Conservation (phyloP, 768 basidiomycete genomes). For the Russula earlei region DNA sequence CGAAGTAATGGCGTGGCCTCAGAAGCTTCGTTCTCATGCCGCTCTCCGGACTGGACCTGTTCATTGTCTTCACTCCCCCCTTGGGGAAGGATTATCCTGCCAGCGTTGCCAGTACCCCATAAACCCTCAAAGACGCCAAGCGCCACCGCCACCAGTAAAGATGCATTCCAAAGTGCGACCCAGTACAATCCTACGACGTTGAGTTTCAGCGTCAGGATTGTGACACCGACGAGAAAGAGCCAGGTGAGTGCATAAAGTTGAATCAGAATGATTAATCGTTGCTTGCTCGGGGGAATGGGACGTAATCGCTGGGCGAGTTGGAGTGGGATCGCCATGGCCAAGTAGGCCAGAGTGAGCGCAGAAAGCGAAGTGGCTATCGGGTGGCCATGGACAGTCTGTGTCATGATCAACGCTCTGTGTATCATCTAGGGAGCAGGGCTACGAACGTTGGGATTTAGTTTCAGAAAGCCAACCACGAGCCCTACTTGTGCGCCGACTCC, state of each 20-base stretch:
- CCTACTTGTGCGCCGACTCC: slow-evolving; percentile 37
- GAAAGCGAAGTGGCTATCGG: slow-evolving; percentile 44
- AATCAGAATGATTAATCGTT: slow-evolving; percentile 42
- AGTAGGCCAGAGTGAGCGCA: slow-evolving; percentile 40
- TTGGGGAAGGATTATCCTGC: slow-evolving; percentile 7
- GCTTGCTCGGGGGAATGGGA: slow-evolving; percentile 31
- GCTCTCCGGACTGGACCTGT: not conserved
- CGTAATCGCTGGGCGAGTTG: slow-evolving; percentile 26
- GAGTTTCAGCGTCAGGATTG: slow-evolving; percentile 33
- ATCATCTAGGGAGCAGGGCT: not conserved
- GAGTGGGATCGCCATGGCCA: slow-evolving; percentile 37
- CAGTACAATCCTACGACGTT: slow-evolving; percentile 49
- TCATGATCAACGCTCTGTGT: slow-evolving; percentile 1
- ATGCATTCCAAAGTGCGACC: slow-evolving; percentile 44
- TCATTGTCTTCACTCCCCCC: slow-evolving; percentile 12
- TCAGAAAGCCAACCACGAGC: slow-evolving; percentile 39
- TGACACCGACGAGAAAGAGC: slow-evolving; percentile 45
- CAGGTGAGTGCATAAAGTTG: slow-evolving; percentile 52
- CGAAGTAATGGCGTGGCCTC: slow-evolving; percentile 17
- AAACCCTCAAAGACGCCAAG: slow-evolving; percentile 32
- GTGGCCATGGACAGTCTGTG: slow-evolving; percentile 54
- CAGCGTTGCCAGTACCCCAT: slow-evolving; percentile 18
- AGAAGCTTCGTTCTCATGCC: slow-evolving; percentile 13
- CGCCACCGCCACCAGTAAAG: slow-evolving; percentile 34
- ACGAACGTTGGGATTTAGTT: slow-evolving; percentile 59